Evolutionary conservation across 2,329 filamentous ascomycete genomes (phyloP).

Genomic region (Sporothrix pseudoabietina): DNA sequence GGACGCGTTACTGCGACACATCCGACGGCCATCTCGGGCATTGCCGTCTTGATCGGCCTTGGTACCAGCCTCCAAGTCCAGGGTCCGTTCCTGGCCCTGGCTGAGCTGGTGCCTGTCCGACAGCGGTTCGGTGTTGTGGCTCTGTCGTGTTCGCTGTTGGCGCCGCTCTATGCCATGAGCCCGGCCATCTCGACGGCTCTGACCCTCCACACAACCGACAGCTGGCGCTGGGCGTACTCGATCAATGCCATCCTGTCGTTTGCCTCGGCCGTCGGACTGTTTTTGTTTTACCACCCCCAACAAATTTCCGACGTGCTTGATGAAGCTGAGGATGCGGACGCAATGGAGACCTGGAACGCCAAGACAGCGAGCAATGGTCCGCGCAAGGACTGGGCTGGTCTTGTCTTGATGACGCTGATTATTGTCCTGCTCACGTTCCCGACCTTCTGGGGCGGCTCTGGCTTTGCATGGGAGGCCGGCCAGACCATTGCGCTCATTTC

Average conservation of each 20-base stretch:
- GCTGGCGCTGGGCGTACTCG: conserved; percentile 11
- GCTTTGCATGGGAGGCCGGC: not conserved
- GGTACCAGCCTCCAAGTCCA: conserved; percentile 1
- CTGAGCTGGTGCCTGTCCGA: not conserved
- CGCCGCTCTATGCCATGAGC: not conserved
- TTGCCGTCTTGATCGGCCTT: not conserved
- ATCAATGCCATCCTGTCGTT: conserved; percentile 14
- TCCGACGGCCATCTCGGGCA: not conserved
- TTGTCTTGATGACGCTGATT: not conserved
- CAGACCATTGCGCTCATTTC: not conserved
- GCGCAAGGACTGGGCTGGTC: not conserved
- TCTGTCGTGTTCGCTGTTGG: not conserved
- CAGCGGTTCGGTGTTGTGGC: not conserved
- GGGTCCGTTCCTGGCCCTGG: not conserved
- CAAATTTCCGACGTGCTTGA: not conserved
- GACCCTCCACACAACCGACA: not conserved
- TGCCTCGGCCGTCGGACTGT: not conserved
- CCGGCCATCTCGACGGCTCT: not conserved
- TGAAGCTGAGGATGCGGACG: not conserved
- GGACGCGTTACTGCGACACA: not conserved
- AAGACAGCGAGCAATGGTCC: not conserved
- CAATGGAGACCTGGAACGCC: not conserved
- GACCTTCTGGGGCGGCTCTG: not conserved
- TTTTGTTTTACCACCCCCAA: not conserved
- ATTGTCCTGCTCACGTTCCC: not conserved